Conservation (phyloP, 2,329 filamentous ascomycete genomes). For the Elsinoe perseae region DNA sequence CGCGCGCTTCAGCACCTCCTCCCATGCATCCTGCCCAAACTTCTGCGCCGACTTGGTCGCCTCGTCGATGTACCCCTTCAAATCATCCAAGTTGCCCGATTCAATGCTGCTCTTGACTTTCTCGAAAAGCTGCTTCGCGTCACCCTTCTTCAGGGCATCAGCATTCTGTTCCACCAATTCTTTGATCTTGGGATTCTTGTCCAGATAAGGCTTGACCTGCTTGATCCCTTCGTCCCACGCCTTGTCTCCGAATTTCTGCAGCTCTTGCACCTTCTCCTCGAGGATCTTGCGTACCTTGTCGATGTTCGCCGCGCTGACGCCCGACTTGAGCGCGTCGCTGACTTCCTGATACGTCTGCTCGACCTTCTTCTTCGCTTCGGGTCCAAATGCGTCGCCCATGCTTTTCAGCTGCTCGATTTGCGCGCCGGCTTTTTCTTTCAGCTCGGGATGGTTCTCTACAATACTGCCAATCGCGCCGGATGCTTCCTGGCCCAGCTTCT, state of each 20-base stretch:
- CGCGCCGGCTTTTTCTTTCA: conserved; percentile 65
- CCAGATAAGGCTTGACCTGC: conserved; percentile 62
- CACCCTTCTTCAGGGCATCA: conserved; percentile 59
- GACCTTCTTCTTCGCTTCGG: conserved; percentile 68
- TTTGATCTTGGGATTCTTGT: conserved; percentile 71
- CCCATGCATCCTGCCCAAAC: conserved; percentile 58
- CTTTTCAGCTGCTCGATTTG: conserved; percentile 61
- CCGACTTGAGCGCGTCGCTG: conserved; percentile 54
- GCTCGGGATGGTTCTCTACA: conserved; percentile 62
- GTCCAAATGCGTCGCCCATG: conserved; percentile 61
- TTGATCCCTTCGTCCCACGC: conserved; percentile 65
- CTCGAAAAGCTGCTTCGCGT: conserved; percentile 55
- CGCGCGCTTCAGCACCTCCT: conserved; percentile 61
- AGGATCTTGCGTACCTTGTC: conserved; percentile 52
- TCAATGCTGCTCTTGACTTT: conserved; percentile 55
- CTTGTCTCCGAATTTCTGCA: conserved; percentile 62
- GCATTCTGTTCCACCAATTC: conserved; percentile 64
- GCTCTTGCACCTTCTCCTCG: conserved; percentile 60
- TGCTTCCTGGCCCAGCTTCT: conserved; percentile 55
- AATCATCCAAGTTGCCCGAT: conserved; percentile 51
- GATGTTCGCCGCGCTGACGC: conserved; percentile 51
- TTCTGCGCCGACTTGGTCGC: conserved; percentile 54
- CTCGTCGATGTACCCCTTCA: conserved; percentile 55
- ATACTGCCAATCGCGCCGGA: conserved; percentile 57
- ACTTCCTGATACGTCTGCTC: conserved; percentile 64